Conservation (phyloP, 2,329 filamentous ascomycete species). For the Fusarium nelsonii region DNA sequence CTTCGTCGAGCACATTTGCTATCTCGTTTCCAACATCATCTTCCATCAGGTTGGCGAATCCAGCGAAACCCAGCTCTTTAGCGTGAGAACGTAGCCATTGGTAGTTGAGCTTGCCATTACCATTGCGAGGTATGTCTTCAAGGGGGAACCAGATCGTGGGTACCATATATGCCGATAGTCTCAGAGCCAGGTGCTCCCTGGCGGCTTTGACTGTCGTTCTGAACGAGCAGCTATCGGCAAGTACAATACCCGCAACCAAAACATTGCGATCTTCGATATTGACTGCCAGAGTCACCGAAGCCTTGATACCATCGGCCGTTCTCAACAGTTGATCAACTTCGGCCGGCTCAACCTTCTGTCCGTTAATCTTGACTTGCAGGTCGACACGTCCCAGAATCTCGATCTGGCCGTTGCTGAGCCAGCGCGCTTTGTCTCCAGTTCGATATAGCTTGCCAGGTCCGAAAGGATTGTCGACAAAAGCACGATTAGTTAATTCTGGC, state of each 20-base stretch:
- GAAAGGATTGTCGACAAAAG: conserved; percentile 29
- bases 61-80: neutral
- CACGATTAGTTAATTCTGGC: conserved; percentile 17
- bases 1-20: neutral
- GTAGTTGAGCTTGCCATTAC: conserved; percentile 45
- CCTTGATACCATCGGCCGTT: neutral
- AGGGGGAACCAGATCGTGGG: conserved; percentile 42
- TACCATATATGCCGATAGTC: conserved; percentile 45
- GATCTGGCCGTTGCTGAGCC: conserved; percentile 26
- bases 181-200: conserved; percentile 1
- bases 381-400: conserved; percentile 43
- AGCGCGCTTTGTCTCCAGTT: conserved; percentile 40
- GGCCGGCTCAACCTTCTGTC: conserved; percentile 34
- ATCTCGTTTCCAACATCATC: neutral
- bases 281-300: conserved; percentile 15
- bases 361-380: conserved; percentile 45
- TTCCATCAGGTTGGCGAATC: conserved; percentile 12
- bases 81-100: neutral
- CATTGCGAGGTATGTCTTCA: conserved; percentile 38
- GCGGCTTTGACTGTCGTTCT: neutral
- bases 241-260: neutral
- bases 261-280: conserved; percentile 8
- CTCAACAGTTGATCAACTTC: conserved; percentile 18
- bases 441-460: conserved; percentile 33
- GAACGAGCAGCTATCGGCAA: neutral